These are phyloP conservation scores for Podila clonocystis DNA, from an alignment of 192 early-diverging fungal genomes.

Conservation along the genomic window DNA sequence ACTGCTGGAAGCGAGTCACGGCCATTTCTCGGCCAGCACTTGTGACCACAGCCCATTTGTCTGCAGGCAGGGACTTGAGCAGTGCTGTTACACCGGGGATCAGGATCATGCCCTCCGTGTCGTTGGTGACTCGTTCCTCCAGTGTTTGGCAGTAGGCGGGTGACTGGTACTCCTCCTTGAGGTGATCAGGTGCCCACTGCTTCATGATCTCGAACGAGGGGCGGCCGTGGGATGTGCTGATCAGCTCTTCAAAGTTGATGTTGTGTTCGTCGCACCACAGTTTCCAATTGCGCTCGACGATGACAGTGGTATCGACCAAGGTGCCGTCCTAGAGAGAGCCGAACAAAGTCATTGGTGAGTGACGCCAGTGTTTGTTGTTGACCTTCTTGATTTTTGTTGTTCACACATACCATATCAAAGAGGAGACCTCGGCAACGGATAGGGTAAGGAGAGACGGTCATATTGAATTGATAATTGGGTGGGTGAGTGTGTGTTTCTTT, in stretches of 20 bases:
- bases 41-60: slow-evolving; percentile 55
- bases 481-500: background rate
- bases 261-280: slow-evolving; percentile 49
- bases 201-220: slow-evolving; percentile 59
- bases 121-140: slow-evolving; percentile 25
- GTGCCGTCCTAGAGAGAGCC: slow-evolving; percentile 53
- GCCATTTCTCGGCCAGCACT: slow-evolving; percentile 59
- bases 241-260: slow-evolving; percentile 39
- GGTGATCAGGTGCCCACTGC: slow-evolving; percentile 49
- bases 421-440: slow-evolving; percentile 49
- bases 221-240: slow-evolving; percentile 60
- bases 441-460: slow-evolving; percentile 16
- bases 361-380: background rate
- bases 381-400: background rate
- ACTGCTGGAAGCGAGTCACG: slow-evolving; percentile 46
- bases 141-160: slow-evolving; percentile 11
- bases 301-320: slow-evolving; percentile 60
- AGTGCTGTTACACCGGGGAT: slow-evolving; percentile 56
- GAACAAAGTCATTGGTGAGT: too few species aligned
- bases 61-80: slow-evolving; percentile 26
- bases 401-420: slow-evolving; percentile 35
- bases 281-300: slow-evolving; percentile 60
- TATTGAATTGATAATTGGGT: background rate
- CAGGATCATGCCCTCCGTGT: slow-evolving; percentile 55
- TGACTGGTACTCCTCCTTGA: slow-evolving; percentile 22